phyloP scores from a whole-genome alignment of 2,329 filamentous ascomycete genomes.

The Microcyclosporella mali region DNA sequence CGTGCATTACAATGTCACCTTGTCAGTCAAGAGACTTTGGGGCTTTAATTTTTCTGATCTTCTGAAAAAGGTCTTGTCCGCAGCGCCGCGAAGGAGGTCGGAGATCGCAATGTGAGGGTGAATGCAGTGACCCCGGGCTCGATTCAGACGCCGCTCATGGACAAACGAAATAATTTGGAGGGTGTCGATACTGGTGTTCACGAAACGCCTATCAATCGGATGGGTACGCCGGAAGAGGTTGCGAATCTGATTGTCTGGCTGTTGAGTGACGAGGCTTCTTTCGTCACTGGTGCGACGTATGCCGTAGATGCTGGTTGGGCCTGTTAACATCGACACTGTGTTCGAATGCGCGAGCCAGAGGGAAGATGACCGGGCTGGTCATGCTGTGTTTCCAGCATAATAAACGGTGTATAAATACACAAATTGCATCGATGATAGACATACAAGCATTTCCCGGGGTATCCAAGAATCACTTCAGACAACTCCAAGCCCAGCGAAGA shows the following conservation, averaged over 20 bases:
- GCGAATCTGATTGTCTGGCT: constrained; percentile 41
- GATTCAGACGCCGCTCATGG: constrained; percentile 25
- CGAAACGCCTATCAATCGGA: constrained; percentile 21
- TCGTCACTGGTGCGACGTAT: constrained; percentile 44
- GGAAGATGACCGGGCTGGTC: too few relatives aligned
- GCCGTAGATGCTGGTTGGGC: constrained; percentile 42
- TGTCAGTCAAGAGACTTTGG: too few relatives aligned
- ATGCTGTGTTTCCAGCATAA: too few relatives aligned
- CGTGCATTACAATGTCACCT: too few relatives aligned
- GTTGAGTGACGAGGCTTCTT: constrained; percentile 42
- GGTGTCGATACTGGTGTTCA: constrained; percentile 19
- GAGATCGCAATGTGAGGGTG: constrained; percentile 23
- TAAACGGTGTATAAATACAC: too few relatives aligned
- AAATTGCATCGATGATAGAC: too few relatives aligned
- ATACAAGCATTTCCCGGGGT: too few relatives aligned
- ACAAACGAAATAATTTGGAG: constrained; percentile 26
- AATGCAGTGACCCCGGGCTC: constrained; percentile 27
- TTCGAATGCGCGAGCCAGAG: too few relatives aligned
- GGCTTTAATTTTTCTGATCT: too few relatives aligned
- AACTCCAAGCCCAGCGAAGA: too few relatives aligned
- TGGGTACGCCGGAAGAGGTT: constrained; percentile 21
- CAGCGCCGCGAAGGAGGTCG: constrained; percentile 27
- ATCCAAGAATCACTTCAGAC: too few relatives aligned
- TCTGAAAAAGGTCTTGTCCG: constrained; percentile 13
- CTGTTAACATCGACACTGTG: too few relatives aligned